Evolutionary conservation across 1,284 basidiomycete species (phyloP), one percentile per base, ranked within the genome.

Genomic region (Malassezia restricta): DNA sequence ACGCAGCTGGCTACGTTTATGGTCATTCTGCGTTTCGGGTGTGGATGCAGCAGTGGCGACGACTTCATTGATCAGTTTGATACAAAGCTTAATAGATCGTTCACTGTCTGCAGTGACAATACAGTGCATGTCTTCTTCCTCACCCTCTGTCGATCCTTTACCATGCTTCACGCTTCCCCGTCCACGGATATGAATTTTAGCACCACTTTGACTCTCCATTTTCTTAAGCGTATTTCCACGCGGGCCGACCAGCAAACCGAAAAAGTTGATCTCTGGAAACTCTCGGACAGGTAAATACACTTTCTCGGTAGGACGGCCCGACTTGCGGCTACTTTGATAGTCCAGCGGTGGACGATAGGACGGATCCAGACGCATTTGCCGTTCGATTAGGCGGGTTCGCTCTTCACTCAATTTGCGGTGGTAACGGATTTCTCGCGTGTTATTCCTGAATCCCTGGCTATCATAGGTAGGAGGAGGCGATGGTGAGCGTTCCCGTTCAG

Each of bases 221-320:
- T 88, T 91, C 80, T 99, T 99, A 78, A 98, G 77, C 76, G 89
- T 92, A 75, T 99, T 98, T 43, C 94, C 94, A 68, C 94, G 85
- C 66, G 94, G 94, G 38, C 94, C 94, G 58, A 99, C 92, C 55
- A 99, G 82, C 56, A 99, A 79, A 66, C 94, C 94, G 68, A 99
- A 98, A 76, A 98, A 99, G 76, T 99, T 99, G 79, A 99, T 98
- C 76, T 98, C 92, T 5, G 94, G 94, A 70, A 98, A 99, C 76
- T 98, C 94, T 74, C 98, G 95, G 69, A 96, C 89, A 28, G 94
- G 94, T 58, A 99, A 91, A 74, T 96, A 99, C 54, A 99, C 92
- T 76, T 98, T 98, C 57, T 99, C 94, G 20, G 56, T 60, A 8
- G 70, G 70, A 3, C 63, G 87, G 43, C 87, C 83, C 73, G 90